Base-by-base conservation (phyloP, 306 rosid genomes). In the Rosa chinensis region DNA sequence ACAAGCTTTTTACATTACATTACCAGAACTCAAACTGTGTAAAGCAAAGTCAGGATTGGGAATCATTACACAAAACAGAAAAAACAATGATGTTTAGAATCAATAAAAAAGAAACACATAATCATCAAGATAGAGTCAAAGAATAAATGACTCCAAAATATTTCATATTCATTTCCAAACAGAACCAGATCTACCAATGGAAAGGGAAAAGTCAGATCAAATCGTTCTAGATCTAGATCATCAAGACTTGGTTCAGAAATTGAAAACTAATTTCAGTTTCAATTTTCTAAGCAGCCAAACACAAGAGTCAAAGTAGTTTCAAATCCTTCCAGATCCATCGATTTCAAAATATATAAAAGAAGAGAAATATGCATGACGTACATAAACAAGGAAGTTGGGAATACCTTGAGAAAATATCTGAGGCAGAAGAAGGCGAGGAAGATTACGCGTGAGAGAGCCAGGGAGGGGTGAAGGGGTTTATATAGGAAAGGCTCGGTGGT, bases 401-500 rank as follows among this genome's bases (percentile, higher is more conserved):
- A 21, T 59, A 59, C 66, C 66, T 59, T 21, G 25, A 39, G 28
- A 49, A 49, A 73, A 39, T 39, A 73, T 73, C 50, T 5, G 50
- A 4, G 21, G 5, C 40, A 11, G n/a, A 37, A 6, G 0, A 37
- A 6, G 0, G n/a, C 67, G 8, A 77, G 6, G 44, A 10, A 56
- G 37, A 32, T 2, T 47, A 79, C 83, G 85, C 59, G 83, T 55
- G 13, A 4, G 53, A 4, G 11, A 0, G 25, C 0, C 13, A 4
- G 1, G 1, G 7, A 4, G 47, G 12, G 21, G 23, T 3, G 7
- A 5, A 5, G 3, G 63, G 42, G 25, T 14, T 78, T 88, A 74
- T 90, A 81, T 82, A 84, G 47, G 45, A 80, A 85, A 86, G 76
- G 84, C 89, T 84, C 1, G 70, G 25, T 62, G 79, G 1, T 72